These are phyloP conservation scores for Meripilus lineatus DNA, from an alignment of 1,284 basidiomycete species.

Conservation along the genomic window DNA sequence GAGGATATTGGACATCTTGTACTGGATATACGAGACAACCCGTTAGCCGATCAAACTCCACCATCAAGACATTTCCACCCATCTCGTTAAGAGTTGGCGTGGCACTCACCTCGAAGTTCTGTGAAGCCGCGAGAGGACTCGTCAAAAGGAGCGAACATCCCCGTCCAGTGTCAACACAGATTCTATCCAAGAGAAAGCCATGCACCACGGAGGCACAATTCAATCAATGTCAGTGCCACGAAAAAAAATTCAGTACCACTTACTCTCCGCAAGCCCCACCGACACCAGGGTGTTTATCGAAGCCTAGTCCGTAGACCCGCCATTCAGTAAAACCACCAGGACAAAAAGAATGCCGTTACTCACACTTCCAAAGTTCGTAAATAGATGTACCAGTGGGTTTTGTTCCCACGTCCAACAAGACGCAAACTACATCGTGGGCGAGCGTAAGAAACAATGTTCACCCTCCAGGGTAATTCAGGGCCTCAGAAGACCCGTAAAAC, in stretches of 20 bases:
- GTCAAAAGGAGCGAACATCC: conserved; percentile 77
- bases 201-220: background rate
- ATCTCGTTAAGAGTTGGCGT: background rate
- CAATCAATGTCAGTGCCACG: background rate
- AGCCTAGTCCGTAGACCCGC: conserved; percentile 43
- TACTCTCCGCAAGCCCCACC: conserved; percentile 95
- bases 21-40: conserved; percentile 38
- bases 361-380: conserved; percentile 93
- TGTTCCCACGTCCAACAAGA: conserved; percentile 90
- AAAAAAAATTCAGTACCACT: too few relatives aligned
- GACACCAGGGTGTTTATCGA: conserved; percentile 86
- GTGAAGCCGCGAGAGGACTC: conserved; percentile 86
- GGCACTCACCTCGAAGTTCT: conserved; percentile 75
- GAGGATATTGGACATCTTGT: conserved; percentile 90
- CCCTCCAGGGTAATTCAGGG: background rate
- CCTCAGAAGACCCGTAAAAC: too few relatives aligned
- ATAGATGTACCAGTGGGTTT: conserved; percentile 92
- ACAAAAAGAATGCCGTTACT: conserved; percentile 19
- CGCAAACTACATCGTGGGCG: conserved; percentile 51
- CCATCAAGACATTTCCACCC: conserved; percentile 2
- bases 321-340: conserved; percentile 1
- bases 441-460: background rate
- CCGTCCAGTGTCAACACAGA: conserved; percentile 79
- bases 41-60: conserved; percentile 7
- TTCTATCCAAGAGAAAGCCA: conserved; percentile 37